A percentile compares a stretch with the other conserved stretches of the same genome.
These are phyloP conservation scores for Quercus variabilis DNA, from an alignment of 306 rosid genomes.

Conservation along the genomic window DNA sequence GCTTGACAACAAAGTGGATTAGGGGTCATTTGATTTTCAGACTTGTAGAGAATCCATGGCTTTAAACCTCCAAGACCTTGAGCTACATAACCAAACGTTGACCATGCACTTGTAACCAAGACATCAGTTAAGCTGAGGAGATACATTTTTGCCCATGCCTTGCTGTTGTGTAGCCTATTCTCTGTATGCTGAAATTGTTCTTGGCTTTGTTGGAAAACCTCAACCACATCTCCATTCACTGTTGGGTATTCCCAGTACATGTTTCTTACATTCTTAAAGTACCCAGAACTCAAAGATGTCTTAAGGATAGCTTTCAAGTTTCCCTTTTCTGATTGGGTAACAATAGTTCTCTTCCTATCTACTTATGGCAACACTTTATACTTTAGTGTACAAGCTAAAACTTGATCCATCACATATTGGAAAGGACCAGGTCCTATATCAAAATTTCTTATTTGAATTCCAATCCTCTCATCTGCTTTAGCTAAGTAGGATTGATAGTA, in stretches of 20 bases:
- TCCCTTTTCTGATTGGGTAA: conserved; percentile 10
- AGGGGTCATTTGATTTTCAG: conserved; percentile 51
- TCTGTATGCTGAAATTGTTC: conserved; percentile 65
- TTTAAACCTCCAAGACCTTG: conserved; percentile 71
- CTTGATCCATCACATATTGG: conserved; percentile 66
- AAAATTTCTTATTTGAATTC: conserved; percentile 67
- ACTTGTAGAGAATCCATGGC: conserved; percentile 76
- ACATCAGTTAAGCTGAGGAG: conserved; percentile 54
- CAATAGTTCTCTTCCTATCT: conserved; percentile 11
- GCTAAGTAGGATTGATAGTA: conserved; percentile 63
- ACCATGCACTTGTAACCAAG: conserved; percentile 70
- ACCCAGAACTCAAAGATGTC: conserved; percentile 66
- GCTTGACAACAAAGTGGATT: conserved; percentile 59
- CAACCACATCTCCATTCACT: conserved; percentile 52
- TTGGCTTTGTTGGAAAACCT: conserved; percentile 65
- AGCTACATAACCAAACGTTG: conserved; percentile 75
- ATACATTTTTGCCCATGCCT: conserved; percentile 78
- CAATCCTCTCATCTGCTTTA: conserved; percentile 57
- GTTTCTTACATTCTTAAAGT: conserved; percentile 53
- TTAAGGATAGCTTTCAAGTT: conserved; percentile 58
- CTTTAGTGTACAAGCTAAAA: conserved; percentile 50
- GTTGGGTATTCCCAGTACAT: conserved; percentile 69
- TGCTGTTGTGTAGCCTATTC: conserved; percentile 56
- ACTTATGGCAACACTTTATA: conserved; percentile 55
- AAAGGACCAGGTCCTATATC: conserved; percentile 59